A percentile compares a stretch with the other conserved stretches of the same genome.
These are phyloP conservation scores for Globisporangium nagaii DNA, from an alignment of 352 stramenopile genomes.

Conservation along the genomic window DNA sequence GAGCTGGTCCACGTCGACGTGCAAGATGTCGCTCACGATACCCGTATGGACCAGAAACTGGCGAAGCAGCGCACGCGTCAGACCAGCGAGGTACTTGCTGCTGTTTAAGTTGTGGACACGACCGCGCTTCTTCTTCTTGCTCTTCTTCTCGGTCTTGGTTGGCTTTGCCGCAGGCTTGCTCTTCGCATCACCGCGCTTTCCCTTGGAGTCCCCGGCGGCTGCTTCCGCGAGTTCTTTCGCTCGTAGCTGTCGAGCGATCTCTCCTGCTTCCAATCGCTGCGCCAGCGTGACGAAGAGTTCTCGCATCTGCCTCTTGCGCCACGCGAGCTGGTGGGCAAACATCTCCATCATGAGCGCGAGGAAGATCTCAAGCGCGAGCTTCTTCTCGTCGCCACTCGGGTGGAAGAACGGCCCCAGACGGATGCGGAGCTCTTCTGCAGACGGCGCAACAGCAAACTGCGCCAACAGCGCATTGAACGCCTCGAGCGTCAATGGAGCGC, in stretches of 20 bases:
- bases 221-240: constrained; percentile 10
- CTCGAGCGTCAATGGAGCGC: constrained; percentile 39
- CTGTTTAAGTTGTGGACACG: background rate
- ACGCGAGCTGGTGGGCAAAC: constrained; percentile 40
- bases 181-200: background rate
- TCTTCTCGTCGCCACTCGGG: constrained; percentile 47
- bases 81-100: constrained; percentile 35
- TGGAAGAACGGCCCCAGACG: constrained; percentile 45
- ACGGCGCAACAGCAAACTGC: constrained; percentile 26
- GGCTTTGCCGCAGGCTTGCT: background rate
- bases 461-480: constrained; percentile 45
- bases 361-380: constrained; percentile 44
- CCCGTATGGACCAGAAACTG: constrained; percentile 34
- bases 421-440: constrained; percentile 20
- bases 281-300: constrained; percentile 44
- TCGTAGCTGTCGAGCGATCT: constrained; percentile 7
- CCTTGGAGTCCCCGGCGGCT: background rate
- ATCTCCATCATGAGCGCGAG: constrained; percentile 37
- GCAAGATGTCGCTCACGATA: constrained; percentile 19
- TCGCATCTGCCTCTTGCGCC: constrained; percentile 34
- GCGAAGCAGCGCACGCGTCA: constrained; percentile 28
- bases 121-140: constrained; percentile 26
- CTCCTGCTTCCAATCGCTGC: constrained; percentile 15
- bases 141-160: constrained; percentile 8
- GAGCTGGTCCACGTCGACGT: constrained; percentile 42